Base-by-base conservation (phyloP, 1,139 yeast genomes). In the Lodderomyces metapsilosis region DNA sequence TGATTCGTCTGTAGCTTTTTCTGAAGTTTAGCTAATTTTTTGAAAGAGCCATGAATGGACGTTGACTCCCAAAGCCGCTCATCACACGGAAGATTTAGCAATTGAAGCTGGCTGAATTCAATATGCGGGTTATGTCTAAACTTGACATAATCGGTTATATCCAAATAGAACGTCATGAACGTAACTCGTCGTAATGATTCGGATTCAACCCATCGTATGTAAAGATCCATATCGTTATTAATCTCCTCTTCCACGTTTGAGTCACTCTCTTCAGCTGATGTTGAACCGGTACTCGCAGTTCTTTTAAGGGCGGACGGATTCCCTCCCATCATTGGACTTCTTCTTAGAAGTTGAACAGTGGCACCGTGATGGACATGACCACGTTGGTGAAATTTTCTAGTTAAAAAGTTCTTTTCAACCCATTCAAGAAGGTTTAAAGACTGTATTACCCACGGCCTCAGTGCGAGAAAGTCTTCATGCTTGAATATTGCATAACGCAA, bases 141-240 rank as follows among this genome's bases (percentile, higher is more conserved):
- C 41, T 86, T 76, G 25, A 85, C 77, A n/a, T 88, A 86, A 61
- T 88, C 94, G 18, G 83, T 74, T 1, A 84, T 81, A 58, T 88
- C 96, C 54, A 85, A 68, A 52, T 84, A 84, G 58, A 88, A 88
- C 3, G 92, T 88, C 76, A 85, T 80, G 44, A 84, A 76, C 1
- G 95, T 88, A 4, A 86, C 76, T 41, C 96, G 65, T 58, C 87
- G 88, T 69, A 87, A 71, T 39, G 84, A 79, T 59, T 88, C 96
- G 37, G 80, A 78, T 44, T 84, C 86, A 17, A 86, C 82, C 94
- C 95, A 87, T 43, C 77, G 71, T 3, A 46, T 52, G 55, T 68
- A 71, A 24, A 71, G 53, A 24, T 57, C 66, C 11, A 43, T 43
- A 40, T 68, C 74, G 4, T 57, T 44, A 4, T 54, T 50, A 34